These are phyloP conservation scores for Saitozyma sp. DNA, from an alignment of 768 basidiomycete genomes.

Conservation along the genomic window DNA sequence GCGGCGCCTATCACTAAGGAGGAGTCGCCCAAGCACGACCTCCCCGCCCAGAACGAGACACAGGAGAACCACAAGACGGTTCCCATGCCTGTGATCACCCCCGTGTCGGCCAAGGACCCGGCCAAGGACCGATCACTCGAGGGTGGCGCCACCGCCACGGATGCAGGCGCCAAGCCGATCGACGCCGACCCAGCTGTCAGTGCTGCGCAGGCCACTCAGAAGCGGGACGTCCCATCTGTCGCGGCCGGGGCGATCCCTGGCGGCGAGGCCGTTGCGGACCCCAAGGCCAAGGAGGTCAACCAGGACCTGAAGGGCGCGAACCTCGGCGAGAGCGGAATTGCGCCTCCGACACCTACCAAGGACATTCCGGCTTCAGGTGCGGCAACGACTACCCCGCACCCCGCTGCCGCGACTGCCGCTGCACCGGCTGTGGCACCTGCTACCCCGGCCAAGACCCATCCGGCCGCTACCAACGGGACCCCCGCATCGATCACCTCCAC, in stretches of 20 bases:
- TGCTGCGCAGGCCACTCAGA: constrained; percentile 9
- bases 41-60: constrained; percentile 49
- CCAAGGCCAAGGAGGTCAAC: background rate
- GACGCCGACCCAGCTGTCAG: constrained; percentile 29
- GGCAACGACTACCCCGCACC: constrained; percentile 3
- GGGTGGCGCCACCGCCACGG: constrained; percentile 19
- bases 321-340: background rate
- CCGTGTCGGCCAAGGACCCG: constrained; percentile 31
- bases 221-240: constrained; percentile 18
- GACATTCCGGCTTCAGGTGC: background rate
- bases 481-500: constrained; percentile 27
- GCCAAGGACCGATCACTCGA: constrained; percentile 44
- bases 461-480: constrained; percentile 20
- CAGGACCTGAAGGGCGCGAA: background rate
- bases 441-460: constrained; percentile 29
- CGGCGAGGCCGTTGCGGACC: constrained; percentile 8
- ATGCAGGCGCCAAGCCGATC: constrained; percentile 36
- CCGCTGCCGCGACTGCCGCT: background rate
- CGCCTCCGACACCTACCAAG: background rate
- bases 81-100: constrained; percentile 45
- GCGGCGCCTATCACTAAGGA: background rate
- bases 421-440: constrained; percentile 28
- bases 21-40: constrained; percentile 23
- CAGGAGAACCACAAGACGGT: constrained; percentile 43
- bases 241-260: constrained; percentile 28